Conservation (phyloP, 2,329 filamentous ascomycete genomes). For the Ophiostoma triangulosporum region DNA sequence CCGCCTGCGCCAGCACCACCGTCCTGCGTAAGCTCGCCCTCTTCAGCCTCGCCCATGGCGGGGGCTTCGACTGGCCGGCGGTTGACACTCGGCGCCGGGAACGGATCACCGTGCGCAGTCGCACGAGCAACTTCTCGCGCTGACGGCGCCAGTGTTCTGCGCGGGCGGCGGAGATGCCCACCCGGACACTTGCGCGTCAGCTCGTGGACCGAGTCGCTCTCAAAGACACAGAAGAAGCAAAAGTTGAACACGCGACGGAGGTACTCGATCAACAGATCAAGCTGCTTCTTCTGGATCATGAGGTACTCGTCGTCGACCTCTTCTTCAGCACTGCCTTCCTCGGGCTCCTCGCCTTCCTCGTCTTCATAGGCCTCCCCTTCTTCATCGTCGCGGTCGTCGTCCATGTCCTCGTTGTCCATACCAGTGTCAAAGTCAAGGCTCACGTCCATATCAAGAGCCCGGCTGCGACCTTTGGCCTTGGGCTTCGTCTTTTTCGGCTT, state of each 20-base stretch:
- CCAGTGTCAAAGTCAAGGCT: constrained; percentile 41
- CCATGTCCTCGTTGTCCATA: constrained; percentile 42
- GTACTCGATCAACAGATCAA: constrained; percentile 93
- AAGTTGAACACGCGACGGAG: constrained; percentile 94
- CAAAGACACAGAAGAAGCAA: constrained; percentile 99
- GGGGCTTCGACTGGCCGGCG: constrained; percentile 29
- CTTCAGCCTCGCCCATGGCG: constrained; percentile 36
- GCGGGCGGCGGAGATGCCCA: constrained; percentile 85
- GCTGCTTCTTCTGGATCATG: constrained; percentile 85
- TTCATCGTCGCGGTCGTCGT: constrained; percentile 48
- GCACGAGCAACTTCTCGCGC: constrained; percentile 77
- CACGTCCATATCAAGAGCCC: constrained; percentile 46
- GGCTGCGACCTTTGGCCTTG: constrained; percentile 45
- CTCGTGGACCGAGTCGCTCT: constrained; percentile 94
- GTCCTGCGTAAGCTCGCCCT: constrained; percentile 46
- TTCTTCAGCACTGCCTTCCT: constrained; percentile 70
- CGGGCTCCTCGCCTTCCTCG: constrained; percentile 55
- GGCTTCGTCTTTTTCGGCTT: constrained; percentile 34
- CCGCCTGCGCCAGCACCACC: constrained; percentile 31
- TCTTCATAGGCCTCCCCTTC: constrained; percentile 40
- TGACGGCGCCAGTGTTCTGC: constrained; percentile 68
- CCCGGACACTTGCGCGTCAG: constrained; percentile 90
- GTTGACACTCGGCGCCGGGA: constrained; percentile 64
- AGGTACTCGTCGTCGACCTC: constrained; percentile 85
- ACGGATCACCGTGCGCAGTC: constrained; percentile 68